Conservation (phyloP, 495 filamentous ascomycete species). For the Penicillium soppii region DNA sequence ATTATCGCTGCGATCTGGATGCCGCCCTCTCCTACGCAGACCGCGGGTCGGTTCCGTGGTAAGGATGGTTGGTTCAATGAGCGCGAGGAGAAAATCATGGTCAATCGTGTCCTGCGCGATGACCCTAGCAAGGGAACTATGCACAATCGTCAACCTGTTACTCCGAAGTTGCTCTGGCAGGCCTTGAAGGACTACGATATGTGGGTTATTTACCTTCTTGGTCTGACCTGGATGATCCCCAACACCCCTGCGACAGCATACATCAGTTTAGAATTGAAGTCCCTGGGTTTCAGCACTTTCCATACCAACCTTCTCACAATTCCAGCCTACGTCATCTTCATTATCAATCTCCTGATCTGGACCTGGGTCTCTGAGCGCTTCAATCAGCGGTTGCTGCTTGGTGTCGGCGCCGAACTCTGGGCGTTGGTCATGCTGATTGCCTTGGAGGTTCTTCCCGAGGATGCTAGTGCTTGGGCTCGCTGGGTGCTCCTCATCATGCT, state of each 20-base stretch:
- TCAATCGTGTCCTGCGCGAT: conserved; percentile 62
- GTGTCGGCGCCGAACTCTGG: conserved; percentile 54
- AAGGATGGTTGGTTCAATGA: conserved; percentile 65
- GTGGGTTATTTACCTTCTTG: conserved; percentile 68
- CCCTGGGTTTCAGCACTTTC: conserved; percentile 65
- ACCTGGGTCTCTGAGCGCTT: conserved; percentile 55
- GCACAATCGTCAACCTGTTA: conserved; percentile 62
- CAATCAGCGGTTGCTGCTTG: conserved; percentile 53
- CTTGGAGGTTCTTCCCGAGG: conserved; percentile 39
- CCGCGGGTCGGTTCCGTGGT: conserved; percentile 63
- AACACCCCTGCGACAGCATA: conserved; percentile 52
- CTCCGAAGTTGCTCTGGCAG: conserved; percentile 54
- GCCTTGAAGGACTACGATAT: conserved; percentile 66
- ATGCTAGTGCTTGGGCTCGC: conserved; percentile 48
- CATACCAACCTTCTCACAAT: conserved; percentile 69
- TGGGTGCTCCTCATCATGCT: conserved; percentile 53
- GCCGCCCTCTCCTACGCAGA: conserved; percentile 71
- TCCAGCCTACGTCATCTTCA: conserved; percentile 53
- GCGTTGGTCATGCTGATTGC: conserved; percentile 54
- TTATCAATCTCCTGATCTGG: conserved; percentile 43
- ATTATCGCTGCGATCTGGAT: conserved; percentile 65
- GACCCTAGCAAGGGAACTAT: conserved; percentile 63
- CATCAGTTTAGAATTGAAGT: conserved; percentile 59
- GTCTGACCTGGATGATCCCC: conserved; percentile 58
- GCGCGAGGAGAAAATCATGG: conserved; percentile 57